These are phyloP conservation scores for Pythium sp. DNA, from an alignment of 352 stramenopile species.

Conservation along the genomic window DNA sequence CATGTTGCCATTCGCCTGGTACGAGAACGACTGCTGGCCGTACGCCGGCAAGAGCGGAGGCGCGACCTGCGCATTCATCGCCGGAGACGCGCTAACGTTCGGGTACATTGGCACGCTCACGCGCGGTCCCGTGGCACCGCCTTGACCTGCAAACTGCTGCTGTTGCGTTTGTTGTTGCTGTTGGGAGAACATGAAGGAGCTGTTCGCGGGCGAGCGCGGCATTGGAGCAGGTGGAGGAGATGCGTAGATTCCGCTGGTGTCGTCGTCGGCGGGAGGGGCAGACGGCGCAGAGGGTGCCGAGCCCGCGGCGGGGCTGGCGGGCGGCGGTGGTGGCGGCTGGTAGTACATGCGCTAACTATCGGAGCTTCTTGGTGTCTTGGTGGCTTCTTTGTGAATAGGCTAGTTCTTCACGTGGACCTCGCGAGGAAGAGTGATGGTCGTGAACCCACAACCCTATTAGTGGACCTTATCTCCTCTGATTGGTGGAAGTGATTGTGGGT, in stretches of 20 bases:
- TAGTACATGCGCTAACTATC: conserved; percentile 6
- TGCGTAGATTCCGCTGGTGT: conserved; percentile 24
- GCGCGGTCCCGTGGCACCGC: conserved; percentile 5
- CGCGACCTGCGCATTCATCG: not conserved
- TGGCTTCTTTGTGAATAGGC: not conserved
- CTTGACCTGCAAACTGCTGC: not conserved
- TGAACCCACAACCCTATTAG: not conserved
- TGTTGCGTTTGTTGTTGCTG: conserved; percentile 12
- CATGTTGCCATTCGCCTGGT: conserved; percentile 3
- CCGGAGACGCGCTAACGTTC: not conserved
- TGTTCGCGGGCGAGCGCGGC: conserved; percentile 15
- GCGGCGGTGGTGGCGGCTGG: conserved; percentile 13
- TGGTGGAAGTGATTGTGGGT: not conserved
- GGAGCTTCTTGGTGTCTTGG: not conserved
- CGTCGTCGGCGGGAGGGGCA: conserved; percentile 31
- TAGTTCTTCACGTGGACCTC: not conserved
- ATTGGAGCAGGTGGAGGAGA: conserved; percentile 1
- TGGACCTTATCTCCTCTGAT: not conserved
- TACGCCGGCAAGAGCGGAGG: conserved; percentile 4
- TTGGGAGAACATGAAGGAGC: conserved; percentile 23
- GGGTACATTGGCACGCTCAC: conserved; percentile 15
- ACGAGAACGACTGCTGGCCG: conserved; percentile 12
- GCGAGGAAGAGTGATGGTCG: not conserved
- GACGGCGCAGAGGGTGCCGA: conserved; percentile 24
- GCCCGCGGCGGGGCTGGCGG: conserved; percentile 4